Evolutionary conservation across 2,329 filamentous ascomycete genomes (phyloP).

Genomic region (Cladorrhinum sp.): DNA sequence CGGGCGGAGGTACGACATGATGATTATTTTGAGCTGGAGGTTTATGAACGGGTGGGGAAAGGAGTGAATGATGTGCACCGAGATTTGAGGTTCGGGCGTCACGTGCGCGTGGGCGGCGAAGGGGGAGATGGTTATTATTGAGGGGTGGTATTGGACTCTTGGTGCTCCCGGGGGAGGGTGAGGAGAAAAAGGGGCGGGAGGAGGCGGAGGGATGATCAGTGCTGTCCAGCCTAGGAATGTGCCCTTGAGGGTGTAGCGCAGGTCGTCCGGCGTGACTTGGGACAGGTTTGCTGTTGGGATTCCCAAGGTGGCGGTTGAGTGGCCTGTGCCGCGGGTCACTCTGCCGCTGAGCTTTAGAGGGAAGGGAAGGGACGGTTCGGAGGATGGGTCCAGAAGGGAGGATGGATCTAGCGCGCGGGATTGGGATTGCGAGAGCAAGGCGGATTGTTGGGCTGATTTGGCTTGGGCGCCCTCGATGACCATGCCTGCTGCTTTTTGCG

Average conservation of each 20-base stretch:
- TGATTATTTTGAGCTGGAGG: constrained; percentile 47
- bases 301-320: constrained; percentile 39
- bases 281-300: constrained; percentile 54
- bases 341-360: constrained; percentile 51
- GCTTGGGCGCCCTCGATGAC: constrained; percentile 33
- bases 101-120: constrained; percentile 45
- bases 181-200: constrained; percentile 40
- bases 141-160: constrained; percentile 36
- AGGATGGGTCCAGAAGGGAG: constrained; percentile 42
- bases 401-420: neutral
- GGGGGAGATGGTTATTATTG: constrained; percentile 44
- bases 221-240: constrained; percentile 64
- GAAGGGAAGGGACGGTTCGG: constrained; percentile 52
- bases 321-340: constrained; percentile 44
- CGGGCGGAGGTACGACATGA: constrained; percentile 59
- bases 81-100: constrained; percentile 48
- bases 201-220: constrained; percentile 47
- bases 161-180: constrained; percentile 48
- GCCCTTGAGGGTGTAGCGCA: constrained; percentile 54
- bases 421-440: constrained; percentile 3
- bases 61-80: constrained; percentile 53
- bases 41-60: constrained; percentile 44
- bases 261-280: constrained; percentile 46
- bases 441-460: constrained; percentile 19
- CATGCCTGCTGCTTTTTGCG: constrained; percentile 41